Conservation (phyloP, 1,284 basidiomycete species). For the Tremellales sp. region DNA sequence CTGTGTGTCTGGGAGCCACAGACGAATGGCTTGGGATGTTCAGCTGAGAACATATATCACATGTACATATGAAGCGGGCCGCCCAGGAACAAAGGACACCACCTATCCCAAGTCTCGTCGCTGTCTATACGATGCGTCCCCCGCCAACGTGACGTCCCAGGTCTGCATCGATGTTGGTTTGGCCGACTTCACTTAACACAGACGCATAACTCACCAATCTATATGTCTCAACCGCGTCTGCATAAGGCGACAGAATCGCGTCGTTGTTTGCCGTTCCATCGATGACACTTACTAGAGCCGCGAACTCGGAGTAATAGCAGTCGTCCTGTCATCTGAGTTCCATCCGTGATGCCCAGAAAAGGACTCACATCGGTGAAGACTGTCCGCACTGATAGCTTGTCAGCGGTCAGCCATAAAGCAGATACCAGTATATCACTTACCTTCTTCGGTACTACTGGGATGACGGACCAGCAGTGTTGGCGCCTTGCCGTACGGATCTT, state of each 20-base stretch:
- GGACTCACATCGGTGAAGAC: slow-evolving; percentile 18
- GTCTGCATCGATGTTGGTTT: slow-evolving; percentile 5
- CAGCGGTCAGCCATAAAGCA: neutral
- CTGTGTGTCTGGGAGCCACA: too few species aligned
- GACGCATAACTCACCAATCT: slow-evolving; percentile 24
- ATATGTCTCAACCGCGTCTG: slow-evolving; percentile 23
- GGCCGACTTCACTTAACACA: slow-evolving; percentile 8
- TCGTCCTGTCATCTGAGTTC: slow-evolving; percentile 16
- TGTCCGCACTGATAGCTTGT: slow-evolving; percentile 9
- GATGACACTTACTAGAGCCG: slow-evolving; percentile 20
- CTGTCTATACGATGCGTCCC: too few species aligned
- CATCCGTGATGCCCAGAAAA: neutral
- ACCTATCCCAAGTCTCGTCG: too few species aligned
- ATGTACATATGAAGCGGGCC: too few species aligned
- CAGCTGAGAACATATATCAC: too few species aligned
- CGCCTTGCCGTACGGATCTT: slow-evolving; percentile 22
- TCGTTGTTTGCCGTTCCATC: slow-evolving; percentile 16
- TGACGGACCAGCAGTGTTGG: slow-evolving; percentile 18
- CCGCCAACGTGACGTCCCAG: slow-evolving; percentile 15
- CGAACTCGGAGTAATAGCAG: slow-evolving; percentile 20
- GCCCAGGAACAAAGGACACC: too few species aligned
- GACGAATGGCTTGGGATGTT: too few species aligned
- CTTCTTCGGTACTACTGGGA: slow-evolving; percentile 7
- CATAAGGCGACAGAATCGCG: slow-evolving; percentile 21
- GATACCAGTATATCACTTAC: slow-evolving; percentile 5